Evolutionary conservation across 331 rosid species (phyloP).

Genomic region (Prunus yedoensis): DNA sequence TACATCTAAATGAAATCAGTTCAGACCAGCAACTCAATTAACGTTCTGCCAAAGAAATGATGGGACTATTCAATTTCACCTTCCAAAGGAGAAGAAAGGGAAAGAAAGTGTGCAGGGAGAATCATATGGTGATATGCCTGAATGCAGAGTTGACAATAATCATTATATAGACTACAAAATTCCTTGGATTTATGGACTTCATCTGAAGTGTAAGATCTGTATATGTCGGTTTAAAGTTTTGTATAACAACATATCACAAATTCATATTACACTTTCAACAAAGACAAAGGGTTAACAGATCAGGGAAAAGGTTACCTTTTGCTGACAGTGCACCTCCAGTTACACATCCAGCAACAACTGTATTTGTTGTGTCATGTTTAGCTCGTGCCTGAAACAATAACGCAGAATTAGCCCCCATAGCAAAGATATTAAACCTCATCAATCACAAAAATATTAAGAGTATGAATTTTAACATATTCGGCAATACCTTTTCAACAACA

Average conservation of each 20-base stretch:
- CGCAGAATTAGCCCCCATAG: constrained; percentile 10
- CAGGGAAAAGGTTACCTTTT: constrained; percentile 49
- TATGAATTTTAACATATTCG: constrained; percentile 11
- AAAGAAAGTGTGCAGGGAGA: neutral
- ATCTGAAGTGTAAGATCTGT: neutral
- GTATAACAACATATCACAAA: neutral
- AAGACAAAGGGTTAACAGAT: neutral
- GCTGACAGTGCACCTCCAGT: constrained; percentile 92
- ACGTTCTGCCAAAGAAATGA: neutral
- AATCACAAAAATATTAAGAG: constrained; percentile 8
- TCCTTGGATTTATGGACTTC: neutral
- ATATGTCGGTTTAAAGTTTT: neutral
- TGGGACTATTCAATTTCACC: neutral
- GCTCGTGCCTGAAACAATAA: constrained; percentile 63
- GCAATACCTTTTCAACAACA: constrained; percentile 76
- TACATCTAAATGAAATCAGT: neutral
- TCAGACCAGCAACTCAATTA: neutral
- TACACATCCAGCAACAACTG: constrained; percentile 81
- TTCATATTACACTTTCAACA: neutral
- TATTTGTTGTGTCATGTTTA: constrained; percentile 80
- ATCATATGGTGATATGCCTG: neutral
- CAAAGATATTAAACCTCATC: constrained; percentile 17
- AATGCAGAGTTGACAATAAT: neutral
- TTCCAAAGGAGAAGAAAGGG: neutral
- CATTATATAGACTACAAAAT: neutral